These are phyloP conservation scores for Rosa rugosa DNA, from an alignment of 306 rosid genomes.

Conservation along the genomic window DNA sequence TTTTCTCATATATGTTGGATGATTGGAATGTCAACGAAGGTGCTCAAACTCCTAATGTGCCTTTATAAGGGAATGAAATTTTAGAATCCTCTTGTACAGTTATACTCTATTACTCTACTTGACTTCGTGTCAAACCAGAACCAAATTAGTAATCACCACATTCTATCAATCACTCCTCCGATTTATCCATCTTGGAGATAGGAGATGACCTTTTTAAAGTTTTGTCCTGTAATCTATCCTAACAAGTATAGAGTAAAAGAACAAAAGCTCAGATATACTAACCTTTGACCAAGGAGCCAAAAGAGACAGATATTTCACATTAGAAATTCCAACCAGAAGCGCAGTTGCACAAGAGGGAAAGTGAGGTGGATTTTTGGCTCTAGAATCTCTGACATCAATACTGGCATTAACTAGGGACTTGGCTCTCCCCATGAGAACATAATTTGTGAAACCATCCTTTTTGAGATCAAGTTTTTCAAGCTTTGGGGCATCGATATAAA, in stretches of 20 bases:
- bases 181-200: not conserved
- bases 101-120: not conserved
- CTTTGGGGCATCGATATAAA: not conserved
- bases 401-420: not conserved
- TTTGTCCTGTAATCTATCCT: not conserved
- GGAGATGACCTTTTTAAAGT: not conserved
- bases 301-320: not conserved
- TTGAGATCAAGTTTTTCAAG: not conserved
- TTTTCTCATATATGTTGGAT: not conserved
- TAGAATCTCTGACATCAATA: not conserved
- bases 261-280: not conserved
- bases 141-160: not conserved
- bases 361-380: not conserved
- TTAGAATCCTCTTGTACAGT: not conserved
- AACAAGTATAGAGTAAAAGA: not conserved
- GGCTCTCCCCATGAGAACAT: not conserved
- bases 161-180: not conserved
- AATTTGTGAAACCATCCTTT: not conserved
- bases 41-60: not conserved
- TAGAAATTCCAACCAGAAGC: not conserved
- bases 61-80: not conserved
- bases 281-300: not conserved
- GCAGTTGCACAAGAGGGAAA: not conserved
- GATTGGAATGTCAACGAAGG: not conserved
- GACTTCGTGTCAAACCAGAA: not conserved